Evolutionary conservation across 2,329 filamentous ascomycete species (phyloP), one percentile per base, ranked within the genome.

Genomic region (Didymella pomorum): DNA sequence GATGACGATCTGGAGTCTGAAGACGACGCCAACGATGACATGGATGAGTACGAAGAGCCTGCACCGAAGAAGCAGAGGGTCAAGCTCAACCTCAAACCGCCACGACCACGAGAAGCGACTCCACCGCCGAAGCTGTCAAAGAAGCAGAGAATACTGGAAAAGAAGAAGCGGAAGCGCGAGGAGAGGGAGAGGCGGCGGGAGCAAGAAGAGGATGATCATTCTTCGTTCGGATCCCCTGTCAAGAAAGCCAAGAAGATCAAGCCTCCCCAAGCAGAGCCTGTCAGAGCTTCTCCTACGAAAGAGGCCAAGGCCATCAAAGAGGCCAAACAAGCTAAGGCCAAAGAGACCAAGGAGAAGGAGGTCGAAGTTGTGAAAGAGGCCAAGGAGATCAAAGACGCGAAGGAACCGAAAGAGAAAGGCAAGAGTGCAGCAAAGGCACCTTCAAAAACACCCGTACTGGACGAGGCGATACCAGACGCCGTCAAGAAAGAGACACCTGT

Each of bases 41-140:
- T 70, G 62, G 79, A 79, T 3, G 78, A 78, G 7, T 75, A 79
- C 29, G 72, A 79, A 16, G 79, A 80, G 31, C 72, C 69, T 46
- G 68, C 60, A 45, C 68, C 67, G 26, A 75, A 70, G 52, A 75
- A 70, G 53, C 70, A 67, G 16, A 73, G 55, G 28, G 58, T 70
- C 21, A 75, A 73, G 58, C 43, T 74, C 46, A 76, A 75, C 26
- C 61, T 74, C 18, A 75, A 72, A 52, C 56, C 64, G 29, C 52
- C 62, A n/a, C 52, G 49, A 44, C 48, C 52, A 21, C 54, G 44
- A 16, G 52, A 53, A 23, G 50, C 39, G 12, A 54, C 56, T 14
- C 56, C 56, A 20, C 57, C 46, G 21, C 61, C 52, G 9, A 71
- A 71, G 41, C 62, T 71, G 18, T 58, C 53, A 14, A 73, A 71